These are phyloP conservation scores for Escovopsis sp. DNA, from an alignment of 2,329 filamentous ascomycete species.

Conservation along the genomic window DNA sequence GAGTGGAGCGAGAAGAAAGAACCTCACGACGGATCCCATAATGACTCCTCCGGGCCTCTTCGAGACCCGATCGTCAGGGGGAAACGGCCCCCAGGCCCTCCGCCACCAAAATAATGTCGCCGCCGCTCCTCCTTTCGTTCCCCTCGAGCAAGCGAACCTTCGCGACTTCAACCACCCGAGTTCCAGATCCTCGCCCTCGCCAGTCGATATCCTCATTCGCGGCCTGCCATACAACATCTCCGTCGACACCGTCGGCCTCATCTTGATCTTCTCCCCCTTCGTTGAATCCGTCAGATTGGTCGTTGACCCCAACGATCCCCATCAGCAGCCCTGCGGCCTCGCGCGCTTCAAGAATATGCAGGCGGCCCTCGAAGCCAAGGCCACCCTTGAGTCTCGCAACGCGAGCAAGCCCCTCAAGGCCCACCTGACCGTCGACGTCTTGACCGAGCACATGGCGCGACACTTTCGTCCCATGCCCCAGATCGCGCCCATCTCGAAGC, in stretches of 20 bases:
- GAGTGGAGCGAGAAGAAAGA: too few relatives aligned
- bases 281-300: slow-evolving; percentile 12
- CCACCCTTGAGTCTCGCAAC: slow-evolving; percentile 42
- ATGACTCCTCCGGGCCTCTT: too few relatives aligned
- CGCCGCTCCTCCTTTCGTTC: too few relatives aligned
- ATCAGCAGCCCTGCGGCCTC: slow-evolving; percentile 34
- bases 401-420: slow-evolving; percentile 28
- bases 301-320: slow-evolving; percentile 13
- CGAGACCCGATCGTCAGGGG: too few relatives aligned
- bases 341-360: slow-evolving; percentile 36
- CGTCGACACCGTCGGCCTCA: slow-evolving; percentile 38
- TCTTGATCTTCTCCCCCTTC: slow-evolving; percentile 46
- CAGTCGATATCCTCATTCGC: slow-evolving; percentile 34
- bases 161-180: too few relatives aligned
- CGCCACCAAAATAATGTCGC: too few relatives aligned
- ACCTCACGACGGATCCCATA: too few relatives aligned
- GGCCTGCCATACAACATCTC: slow-evolving; percentile 39
- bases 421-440: slow-evolving; percentile 43
- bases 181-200: slow-evolving; percentile 25
- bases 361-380: slow-evolving; percentile 42
- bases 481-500: slow-evolving; percentile 14
- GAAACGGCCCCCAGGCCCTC: too few relatives aligned
- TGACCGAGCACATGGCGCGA: slow-evolving; percentile 15
- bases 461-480: slow-evolving; percentile 18
- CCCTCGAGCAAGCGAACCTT: too few relatives aligned